These are phyloP conservation scores for Clavariopsis aquatica DNA, from an alignment of 495 filamentous ascomycete genomes.

Conservation along the genomic window DNA sequence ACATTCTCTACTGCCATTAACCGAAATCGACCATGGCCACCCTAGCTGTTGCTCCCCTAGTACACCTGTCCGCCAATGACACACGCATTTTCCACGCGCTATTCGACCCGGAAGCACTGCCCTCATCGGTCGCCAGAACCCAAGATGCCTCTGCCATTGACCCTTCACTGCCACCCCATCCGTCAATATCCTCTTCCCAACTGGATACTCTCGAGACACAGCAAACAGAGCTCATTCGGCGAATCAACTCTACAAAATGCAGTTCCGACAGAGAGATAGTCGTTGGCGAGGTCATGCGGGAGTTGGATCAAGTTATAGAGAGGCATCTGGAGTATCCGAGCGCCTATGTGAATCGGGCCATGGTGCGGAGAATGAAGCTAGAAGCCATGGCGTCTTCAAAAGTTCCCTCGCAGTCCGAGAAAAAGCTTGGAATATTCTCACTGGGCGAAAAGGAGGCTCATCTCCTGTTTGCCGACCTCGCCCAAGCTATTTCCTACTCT, in stretches of 20 bases:
- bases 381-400: constrained; percentile 33
- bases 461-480: constrained; percentile 60
- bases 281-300: constrained; percentile 42
- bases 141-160: constrained; percentile 49
- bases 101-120: constrained; percentile 74
- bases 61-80: constrained; percentile 67
- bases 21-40: constrained; percentile 10
- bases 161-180: constrained; percentile 60
- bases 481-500: constrained; percentile 61
- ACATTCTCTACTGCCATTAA: neutral
- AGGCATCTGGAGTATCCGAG: constrained; percentile 69
- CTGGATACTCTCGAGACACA: constrained; percentile 24
- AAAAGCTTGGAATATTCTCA: neutral
- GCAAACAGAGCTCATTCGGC: constrained; percentile 15
- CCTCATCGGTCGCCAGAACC: constrained; percentile 39
- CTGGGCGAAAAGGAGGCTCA: neutral
- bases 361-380: constrained; percentile 62
- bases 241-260: constrained; percentile 14
- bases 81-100: constrained; percentile 72
- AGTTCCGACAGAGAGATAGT: constrained; percentile 16
- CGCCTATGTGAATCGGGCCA: constrained; percentile 75
- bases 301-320: constrained; percentile 57
- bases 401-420: neutral
- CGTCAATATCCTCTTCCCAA: constrained; percentile 48
- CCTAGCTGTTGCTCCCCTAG: constrained; percentile 40